Base-by-base conservation (phyloP, 1,284 basidiomycete species). In the Cutaneotrichosporon sp. region DNA sequence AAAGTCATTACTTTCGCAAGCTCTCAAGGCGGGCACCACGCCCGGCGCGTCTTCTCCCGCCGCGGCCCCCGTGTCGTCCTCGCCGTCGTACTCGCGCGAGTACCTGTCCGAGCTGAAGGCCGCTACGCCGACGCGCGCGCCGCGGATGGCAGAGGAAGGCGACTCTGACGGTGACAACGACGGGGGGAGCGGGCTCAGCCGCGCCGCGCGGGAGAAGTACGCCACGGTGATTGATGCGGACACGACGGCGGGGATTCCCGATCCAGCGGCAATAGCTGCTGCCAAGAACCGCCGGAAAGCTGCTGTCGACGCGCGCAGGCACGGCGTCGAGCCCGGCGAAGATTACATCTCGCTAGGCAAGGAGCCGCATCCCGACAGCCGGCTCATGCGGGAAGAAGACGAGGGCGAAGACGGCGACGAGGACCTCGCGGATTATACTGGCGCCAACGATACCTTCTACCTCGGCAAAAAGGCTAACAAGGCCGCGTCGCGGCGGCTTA, bases 361-460 rank as follows among this genome's bases (percentile, higher is more conserved):
- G 8, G 56, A 63, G 8, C 88, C 89, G n/a, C 89, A 91, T 79
- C 90, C 89, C 10, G 88, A 89, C 63, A 91, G 88, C 65, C 80
- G 92, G 15, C 76, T 97, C 15, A 77, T 91, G 74, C 77, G 92
- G 49, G 93, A 97, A 73, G 92, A 96, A 40, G 92, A 97, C 69
- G 90, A 94, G 63, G 72, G 89, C 2, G 92, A 90, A 1, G 90
- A 96, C 64, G 91, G 87, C 0, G 92, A 94, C 52, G 92, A 96
- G 64, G 91, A 93, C 64, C 85, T 84, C 66, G 88, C 91, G 5
- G 88, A 90, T 60, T 96, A 84, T 65, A 96, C 93, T 0, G 90
- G 85, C 59, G 87, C 88, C 0, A 84, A 89, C 67, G 89, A 92
- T 58, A 78, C 86, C 33, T 84, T 97, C 53, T 87, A 89, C 0